Evolutionary conservation across 2,329 filamentous ascomycete species (phyloP).

Genomic region (Fusarium dimerum): DNA sequence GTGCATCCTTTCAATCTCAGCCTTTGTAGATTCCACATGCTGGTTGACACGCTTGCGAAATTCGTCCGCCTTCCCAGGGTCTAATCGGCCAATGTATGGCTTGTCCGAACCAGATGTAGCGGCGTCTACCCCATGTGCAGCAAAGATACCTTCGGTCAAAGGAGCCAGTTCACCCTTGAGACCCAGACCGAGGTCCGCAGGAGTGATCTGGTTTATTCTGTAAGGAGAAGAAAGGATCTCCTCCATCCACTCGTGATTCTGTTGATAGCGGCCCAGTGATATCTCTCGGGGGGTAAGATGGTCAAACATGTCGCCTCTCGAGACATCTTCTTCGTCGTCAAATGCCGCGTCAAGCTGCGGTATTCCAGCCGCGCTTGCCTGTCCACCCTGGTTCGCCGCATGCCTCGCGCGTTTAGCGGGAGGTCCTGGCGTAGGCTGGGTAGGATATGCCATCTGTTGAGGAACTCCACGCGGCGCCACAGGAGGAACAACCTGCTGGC

Average conservation of each 20-base stretch:
- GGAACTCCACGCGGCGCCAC: conserved; percentile 51
- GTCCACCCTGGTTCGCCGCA: conserved; percentile 42
- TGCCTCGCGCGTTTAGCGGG: conserved; percentile 58
- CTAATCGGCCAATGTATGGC: conserved; percentile 64
- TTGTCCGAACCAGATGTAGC: conserved; percentile 51
- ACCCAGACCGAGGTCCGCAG: conserved; percentile 84
- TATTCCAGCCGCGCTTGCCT: conserved; percentile 40
- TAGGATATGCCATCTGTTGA: conserved; percentile 64
- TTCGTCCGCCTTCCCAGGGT: conserved; percentile 75
- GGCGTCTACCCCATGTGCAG: conserved; percentile 58
- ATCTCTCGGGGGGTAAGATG: conserved; percentile 87
- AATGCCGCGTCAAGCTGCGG: conserved; percentile 48
- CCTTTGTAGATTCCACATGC: conserved; percentile 70
- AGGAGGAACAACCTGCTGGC: conserved; percentile 52
- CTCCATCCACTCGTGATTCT: conserved; percentile 99
- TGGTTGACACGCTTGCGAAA: conserved; percentile 78
- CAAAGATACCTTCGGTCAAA: conserved; percentile 83
- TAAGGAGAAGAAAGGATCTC: conserved; percentile 93
- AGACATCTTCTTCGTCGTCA: conserved; percentile 89
- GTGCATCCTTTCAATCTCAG: conserved; percentile 84
- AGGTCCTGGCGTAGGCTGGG: conserved; percentile 51
- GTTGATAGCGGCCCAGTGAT: conserved; percentile 81
- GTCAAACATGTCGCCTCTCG: conserved; percentile 86
- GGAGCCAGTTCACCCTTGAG: conserved; percentile 78
- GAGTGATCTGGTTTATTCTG: conserved; percentile 78